Base-by-base conservation (phyloP, 768 basidiomycete species). In the Kwoniella europaea region DNA sequence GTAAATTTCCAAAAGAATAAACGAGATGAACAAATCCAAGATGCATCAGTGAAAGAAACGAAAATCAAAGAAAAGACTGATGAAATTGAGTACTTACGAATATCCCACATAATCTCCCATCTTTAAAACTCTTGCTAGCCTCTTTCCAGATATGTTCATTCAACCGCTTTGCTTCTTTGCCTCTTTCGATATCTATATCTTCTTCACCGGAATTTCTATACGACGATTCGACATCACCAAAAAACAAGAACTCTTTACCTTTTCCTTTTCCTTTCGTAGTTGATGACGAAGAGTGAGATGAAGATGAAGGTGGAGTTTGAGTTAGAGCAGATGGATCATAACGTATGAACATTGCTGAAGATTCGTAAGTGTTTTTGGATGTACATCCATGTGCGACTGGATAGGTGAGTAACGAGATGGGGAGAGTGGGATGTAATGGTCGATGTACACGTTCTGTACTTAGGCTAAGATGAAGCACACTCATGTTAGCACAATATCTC, bases 191-290 rank as follows among this genome's bases (percentile, higher is more conserved):
- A 50, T 70, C 74, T 6, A 71, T 59, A 10, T 41, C 43, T 20
- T 65, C 70, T 13, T 71, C 68, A 42, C 54, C 70, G 18, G 54
- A 16, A 10, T 55, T 43, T 35, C 71, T 44, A 44, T 58, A 69
- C 10, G 70, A 73, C 10, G 93, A 92, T 78, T 95, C 93, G 70
- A 97, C 90, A 83, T 96, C 94, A 0, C 96, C 96, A 76, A 97
- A 96, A 84, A 98, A 98, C 46, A 98, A 86, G 74, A 98, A 90
- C 82, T 96, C 92, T 58, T 85, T 43, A 16, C 65, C 67, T 9
- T 50, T 41, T 5, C 43, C 57, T 10, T 35, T 35, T 1, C 35
- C 35, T 9, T 64, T 55, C 7, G 64, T 27, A 52, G 18, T n/a
- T 13, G 65, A 7, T 10, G 42, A 18, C 24, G 54, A 9, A 24